phyloP scores from a whole-genome alignment of 2,329 filamentous ascomycete species.

The Aspergillus flavus region DNA sequence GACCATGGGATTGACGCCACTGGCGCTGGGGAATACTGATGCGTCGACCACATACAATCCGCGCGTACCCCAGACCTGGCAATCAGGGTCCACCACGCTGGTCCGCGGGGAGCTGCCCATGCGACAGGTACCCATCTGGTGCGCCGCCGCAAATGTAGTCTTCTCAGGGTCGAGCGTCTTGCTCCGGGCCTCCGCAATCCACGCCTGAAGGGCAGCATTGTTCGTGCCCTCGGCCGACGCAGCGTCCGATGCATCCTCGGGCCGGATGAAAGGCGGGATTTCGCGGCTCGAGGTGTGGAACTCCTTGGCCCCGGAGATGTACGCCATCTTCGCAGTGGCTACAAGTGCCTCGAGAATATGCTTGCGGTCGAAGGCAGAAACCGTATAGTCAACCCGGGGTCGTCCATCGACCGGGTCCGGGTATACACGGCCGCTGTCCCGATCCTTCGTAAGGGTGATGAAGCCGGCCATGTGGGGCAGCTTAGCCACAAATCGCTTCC shows the following conservation, averaged over 20 bases:
- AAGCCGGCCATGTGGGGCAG: slow-evolving; percentile 71
- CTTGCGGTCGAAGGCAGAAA: slow-evolving; percentile 70
- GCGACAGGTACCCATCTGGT: slow-evolving; percentile 56
- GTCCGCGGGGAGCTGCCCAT: slow-evolving; percentile 47
- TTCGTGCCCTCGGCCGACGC: slow-evolving; percentile 51
- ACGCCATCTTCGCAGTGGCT: slow-evolving; percentile 74
- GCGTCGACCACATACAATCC: slow-evolving; percentile 53
- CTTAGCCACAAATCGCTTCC: slow-evolving; percentile 70
- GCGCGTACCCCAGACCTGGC: slow-evolving; percentile 51
- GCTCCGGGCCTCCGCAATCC: slow-evolving; percentile 54
- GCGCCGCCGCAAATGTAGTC: slow-evolving; percentile 47
- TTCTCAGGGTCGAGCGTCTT: slow-evolving; percentile 52
- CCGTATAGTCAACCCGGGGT: slow-evolving; percentile 69
- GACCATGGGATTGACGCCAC: slow-evolving; percentile 56
- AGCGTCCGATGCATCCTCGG: slow-evolving; percentile 25
- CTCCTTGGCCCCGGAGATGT: slow-evolving; percentile 77
- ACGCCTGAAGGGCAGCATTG: slow-evolving; percentile 56
- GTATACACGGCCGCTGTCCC: slow-evolving; percentile 73
- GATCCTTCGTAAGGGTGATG: slow-evolving; percentile 75
- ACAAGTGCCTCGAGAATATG: slow-evolving; percentile 73
- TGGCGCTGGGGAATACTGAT: slow-evolving; percentile 54
- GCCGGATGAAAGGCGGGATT: slow-evolving; percentile 64
- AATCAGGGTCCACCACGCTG: slow-evolving; percentile 49
- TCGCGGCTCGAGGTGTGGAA: slow-evolving; percentile 69
- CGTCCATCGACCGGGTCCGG: slow-evolving; percentile 68